A percentile compares a stretch with the other conserved stretches of the same genome.
These are phyloP conservation scores for Colletotrichum sp. DNA, from an alignment of 2,329 filamentous ascomycete genomes.

Conservation along the genomic window DNA sequence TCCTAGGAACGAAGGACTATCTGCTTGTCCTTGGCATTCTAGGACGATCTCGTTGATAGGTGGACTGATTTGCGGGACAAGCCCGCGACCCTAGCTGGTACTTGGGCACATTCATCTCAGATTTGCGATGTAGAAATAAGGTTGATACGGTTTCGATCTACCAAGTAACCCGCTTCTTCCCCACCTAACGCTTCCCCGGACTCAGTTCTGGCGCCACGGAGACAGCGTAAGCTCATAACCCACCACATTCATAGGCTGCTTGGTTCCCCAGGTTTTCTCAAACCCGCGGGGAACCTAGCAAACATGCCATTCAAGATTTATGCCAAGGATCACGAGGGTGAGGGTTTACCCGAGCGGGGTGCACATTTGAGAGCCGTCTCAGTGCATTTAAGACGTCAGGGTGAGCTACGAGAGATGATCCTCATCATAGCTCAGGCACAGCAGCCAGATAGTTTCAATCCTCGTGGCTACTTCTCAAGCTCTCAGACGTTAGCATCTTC, in stretches of 20 bases:
- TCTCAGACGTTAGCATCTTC: not conserved
- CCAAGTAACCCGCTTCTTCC: not conserved
- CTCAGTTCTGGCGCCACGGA: not conserved
- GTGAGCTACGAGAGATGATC: accelerated
- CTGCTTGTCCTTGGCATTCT: not conserved
- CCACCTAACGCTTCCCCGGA: not conserved
- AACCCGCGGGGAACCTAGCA: not conserved
- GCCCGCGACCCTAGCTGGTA: not conserved
- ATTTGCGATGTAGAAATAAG: not conserved
- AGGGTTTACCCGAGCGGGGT: not conserved
- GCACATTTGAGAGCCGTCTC: not conserved
- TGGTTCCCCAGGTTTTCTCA: not conserved
- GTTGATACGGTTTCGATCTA: not conserved
- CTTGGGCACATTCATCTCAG: not conserved
- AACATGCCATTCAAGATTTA: not conserved
- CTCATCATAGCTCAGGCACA: not conserved
- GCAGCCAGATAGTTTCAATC: not conserved
- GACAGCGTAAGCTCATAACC: not conserved
- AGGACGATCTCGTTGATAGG: not conserved
- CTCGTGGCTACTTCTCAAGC: not conserved
- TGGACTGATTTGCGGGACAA: not conserved
- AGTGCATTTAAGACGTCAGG: not conserved
- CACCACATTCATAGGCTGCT: not conserved
- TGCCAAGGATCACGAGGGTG: not conserved
- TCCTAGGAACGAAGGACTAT: not conserved